These are phyloP conservation scores for Harrya chromipes DNA, from an alignment of 768 basidiomycete species.

Conservation along the genomic window DNA sequence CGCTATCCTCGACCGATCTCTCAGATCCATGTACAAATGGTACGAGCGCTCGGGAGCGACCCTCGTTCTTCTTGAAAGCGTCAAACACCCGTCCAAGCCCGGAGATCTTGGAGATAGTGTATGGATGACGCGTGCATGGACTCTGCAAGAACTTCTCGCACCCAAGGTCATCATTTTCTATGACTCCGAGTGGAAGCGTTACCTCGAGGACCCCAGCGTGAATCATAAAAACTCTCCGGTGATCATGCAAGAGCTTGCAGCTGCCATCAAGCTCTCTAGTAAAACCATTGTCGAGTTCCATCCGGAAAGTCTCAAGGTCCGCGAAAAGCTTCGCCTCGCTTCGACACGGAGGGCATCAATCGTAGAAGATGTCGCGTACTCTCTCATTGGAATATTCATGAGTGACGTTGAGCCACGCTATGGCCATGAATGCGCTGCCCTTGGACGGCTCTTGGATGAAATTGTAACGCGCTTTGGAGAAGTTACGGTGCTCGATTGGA, in stretches of 20 bases:
- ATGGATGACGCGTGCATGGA: slow-evolving; percentile 18
- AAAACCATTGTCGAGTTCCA: slow-evolving; percentile 1
- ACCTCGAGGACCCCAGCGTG: background rate
- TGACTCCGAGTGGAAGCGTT: slow-evolving; percentile 7
- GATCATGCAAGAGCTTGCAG: slow-evolving; percentile 9
- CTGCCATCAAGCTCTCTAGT: slow-evolving; percentile 4
- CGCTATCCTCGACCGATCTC: slow-evolving; percentile 4
- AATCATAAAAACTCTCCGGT: slow-evolving; percentile 12
- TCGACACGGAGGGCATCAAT: slow-evolving; percentile 6
- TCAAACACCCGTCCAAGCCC: background rate
- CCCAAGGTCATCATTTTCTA: slow-evolving; percentile 10
- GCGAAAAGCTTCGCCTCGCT: slow-evolving; percentile 11
- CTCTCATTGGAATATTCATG: slow-evolving; percentile 10
- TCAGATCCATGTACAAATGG: slow-evolving; percentile 14
- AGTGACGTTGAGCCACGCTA: slow-evolving; percentile 7
- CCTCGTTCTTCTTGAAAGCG: background rate
- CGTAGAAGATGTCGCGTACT: slow-evolving; percentile 11
- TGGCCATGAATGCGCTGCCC: slow-evolving; percentile 6
- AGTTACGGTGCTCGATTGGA: slow-evolving; percentile 10
- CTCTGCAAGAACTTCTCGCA: slow-evolving; percentile 16
- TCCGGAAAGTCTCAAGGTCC: slow-evolving; percentile 4
- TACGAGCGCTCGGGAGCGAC: slow-evolving; percentile 8
- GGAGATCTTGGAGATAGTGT: background rate
- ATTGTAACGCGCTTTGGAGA: slow-evolving; percentile 9
- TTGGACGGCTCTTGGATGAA: slow-evolving; percentile 14